These are phyloP conservation scores for Pseudocercospora fuligena DNA, from an alignment of 2,329 filamentous ascomycete species.

Conservation along the genomic window DNA sequence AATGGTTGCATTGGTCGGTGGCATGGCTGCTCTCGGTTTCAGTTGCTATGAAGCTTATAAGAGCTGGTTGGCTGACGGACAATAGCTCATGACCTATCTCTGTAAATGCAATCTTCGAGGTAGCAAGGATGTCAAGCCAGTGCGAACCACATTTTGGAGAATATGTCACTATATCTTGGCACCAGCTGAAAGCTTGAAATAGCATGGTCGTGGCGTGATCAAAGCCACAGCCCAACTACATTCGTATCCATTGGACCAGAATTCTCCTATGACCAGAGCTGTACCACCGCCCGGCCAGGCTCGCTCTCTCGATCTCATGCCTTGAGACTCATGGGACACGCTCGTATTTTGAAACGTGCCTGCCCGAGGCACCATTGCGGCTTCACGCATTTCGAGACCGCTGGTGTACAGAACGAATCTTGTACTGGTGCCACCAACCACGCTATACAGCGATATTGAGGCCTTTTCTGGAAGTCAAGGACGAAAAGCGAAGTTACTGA, in stretches of 20 bases:
- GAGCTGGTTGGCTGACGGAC: too few relatives aligned
- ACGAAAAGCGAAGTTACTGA: constrained; percentile 3
- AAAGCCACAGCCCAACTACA: neutral
- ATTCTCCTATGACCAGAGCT: neutral
- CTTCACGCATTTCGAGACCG: neutral
- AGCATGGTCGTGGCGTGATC: neutral
- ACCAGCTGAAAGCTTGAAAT: too few relatives aligned
- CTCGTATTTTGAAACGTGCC: neutral
- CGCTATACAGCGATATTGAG: neutral
- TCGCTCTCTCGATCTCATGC: neutral
- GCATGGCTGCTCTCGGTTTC: too few relatives aligned
- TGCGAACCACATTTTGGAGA: too few relatives aligned
- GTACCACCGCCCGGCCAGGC: neutral
- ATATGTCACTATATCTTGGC: too few relatives aligned
- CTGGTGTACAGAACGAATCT: too few relatives aligned
- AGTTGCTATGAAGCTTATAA: too few relatives aligned
- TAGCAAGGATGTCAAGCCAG: too few relatives aligned
- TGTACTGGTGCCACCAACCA: neutral
- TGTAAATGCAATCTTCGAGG: too few relatives aligned
- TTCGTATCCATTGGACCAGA: neutral
- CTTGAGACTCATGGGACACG: neutral
- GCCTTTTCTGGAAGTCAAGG: neutral
- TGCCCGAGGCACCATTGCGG: neutral
- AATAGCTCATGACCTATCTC: too few relatives aligned
- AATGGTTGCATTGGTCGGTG: too few relatives aligned